phyloP scores from a whole-genome alignment of 306 rosid genomes.

The Chamaecrista fasciculata region DNA sequence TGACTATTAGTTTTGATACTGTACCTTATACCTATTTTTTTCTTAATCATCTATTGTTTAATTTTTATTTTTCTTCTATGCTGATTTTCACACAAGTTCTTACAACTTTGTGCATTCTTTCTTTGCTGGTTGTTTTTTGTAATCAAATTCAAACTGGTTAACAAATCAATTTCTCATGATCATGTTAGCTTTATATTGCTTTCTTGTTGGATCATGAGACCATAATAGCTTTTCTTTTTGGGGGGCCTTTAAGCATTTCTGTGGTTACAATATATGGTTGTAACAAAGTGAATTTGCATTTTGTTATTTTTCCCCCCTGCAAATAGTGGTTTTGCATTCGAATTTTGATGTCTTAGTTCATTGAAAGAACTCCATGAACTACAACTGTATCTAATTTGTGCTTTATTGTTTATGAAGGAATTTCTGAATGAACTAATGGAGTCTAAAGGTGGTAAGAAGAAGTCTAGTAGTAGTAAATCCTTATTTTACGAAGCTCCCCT shows the following conservation, averaged over 20 bases:
- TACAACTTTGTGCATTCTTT: no score
- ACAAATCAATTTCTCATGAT: background rate
- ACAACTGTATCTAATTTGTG: background rate
- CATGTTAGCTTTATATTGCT: background rate
- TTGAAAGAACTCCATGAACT: background rate
- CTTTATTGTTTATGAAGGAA: conserved; percentile 29
- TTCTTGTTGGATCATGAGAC: background rate
- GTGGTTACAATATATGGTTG: background rate
- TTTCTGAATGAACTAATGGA: conserved; percentile 92
- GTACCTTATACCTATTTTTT: background rate
- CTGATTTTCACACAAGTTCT: background rate
- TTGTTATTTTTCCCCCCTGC: background rate
- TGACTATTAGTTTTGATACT: no score
- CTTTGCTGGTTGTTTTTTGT: background rate
- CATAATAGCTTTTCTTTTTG: background rate
- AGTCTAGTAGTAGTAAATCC: conserved; percentile 80
- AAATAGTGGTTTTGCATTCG: background rate
- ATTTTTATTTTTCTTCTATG: background rate
- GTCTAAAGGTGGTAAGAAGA: conserved; percentile 85
- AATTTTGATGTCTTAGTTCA: background rate
- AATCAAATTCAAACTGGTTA: background rate
- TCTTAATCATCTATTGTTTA: background rate
- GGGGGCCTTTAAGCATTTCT: background rate
- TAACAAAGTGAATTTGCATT: background rate
- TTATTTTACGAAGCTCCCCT: conserved; percentile 91